Base-by-base conservation (phyloP, 129 eudicot genomes). In the Cynara cardunculus region DNA sequence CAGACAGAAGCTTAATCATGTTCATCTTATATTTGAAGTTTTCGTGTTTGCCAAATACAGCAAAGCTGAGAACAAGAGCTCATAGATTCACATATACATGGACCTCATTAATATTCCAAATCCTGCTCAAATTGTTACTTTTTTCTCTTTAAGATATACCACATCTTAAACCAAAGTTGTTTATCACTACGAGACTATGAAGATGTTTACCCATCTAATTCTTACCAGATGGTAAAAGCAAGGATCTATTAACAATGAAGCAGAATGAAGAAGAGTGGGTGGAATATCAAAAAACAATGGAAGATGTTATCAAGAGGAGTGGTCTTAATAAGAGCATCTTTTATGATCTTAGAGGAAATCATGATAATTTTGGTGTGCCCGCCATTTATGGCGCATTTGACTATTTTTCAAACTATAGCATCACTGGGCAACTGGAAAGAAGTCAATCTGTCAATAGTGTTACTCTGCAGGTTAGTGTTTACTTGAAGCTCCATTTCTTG, bases 331-430 rank as follows among this genome's bases (percentile, higher is more conserved):
- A 89, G 86, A 88, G 77, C 70, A 44, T 85, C 18, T 95, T 95
- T 73, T 92, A 92, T 78, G 97, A 95, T 87, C 87, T 95, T 64
- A 87, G 97, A 65, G 97, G 99, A 71, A 95, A 95, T 83, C 99
- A 95, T 81, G 99, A 95, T 80, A 90, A 85, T 86, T 95, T 92
- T 87, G 99, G 97, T 56, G 97, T 95, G 25, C 89, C 93, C 16
- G 41, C 61, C 25, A 30, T 84, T 53, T 89, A 90, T 82, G 92
- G 89, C 25, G 49, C 91, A 22, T 84, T 22, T 74, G 99, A 95
- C 82, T 95, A 73, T 83, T 95, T 83, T 78, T 90, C 97, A 3
- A 94, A 76, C 14, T 89, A 87, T 77, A 94, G 99, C 82, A 80
- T 94, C 70, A 92, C 84, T 37, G 92, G 86, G 31, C 83, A 87